phyloP scores from a whole-genome alignment of 2,329 filamentous ascomycete genomes.

The Colletotrichum higginsianum region DNA sequence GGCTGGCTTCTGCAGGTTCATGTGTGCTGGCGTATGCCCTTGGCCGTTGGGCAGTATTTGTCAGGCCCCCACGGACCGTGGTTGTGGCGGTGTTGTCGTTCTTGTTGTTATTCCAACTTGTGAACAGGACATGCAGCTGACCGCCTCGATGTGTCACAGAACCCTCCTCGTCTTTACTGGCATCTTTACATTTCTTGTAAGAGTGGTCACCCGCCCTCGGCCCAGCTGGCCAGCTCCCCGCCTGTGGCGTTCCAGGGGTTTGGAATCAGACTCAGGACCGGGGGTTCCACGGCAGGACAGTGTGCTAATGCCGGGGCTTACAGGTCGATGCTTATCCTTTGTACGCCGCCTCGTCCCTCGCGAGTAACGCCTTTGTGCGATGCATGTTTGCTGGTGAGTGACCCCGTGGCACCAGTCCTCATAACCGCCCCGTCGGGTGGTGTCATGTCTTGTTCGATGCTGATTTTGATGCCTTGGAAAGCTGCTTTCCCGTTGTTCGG shows the following conservation, averaged over 20 bases:
- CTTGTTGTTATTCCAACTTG: constrained; percentile 48
- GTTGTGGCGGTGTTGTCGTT: constrained; percentile 48
- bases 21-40: constrained; percentile 23
- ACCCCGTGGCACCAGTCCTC: constrained; percentile 33
- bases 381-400: constrained; percentile 79
- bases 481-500: constrained; percentile 85
- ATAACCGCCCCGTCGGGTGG: constrained; percentile 45
- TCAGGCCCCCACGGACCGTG: constrained; percentile 43
- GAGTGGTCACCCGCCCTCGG: constrained; percentile 47
- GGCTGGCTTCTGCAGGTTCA: constrained; percentile 31
- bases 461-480: constrained; percentile 47
- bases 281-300: constrained; percentile 26
- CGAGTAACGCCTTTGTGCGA: constrained; percentile 86
- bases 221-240: constrained; percentile 1
- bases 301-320: constrained; percentile 43
- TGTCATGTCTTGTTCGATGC: constrained; percentile 25
- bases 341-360: constrained; percentile 83
- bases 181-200: constrained; percentile 89
- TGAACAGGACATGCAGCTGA: constrained; percentile 50
- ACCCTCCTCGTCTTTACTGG: constrained; percentile 85
- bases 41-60: constrained; percentile 52
- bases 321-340: constrained; percentile 82
- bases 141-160: constrained; percentile 59
- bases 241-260: constrained; percentile 40
- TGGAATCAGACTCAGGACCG: constrained; percentile 36